phyloP scores from a whole-genome alignment of 1,139 yeast species.

The Yamadazyma taylorii region DNA sequence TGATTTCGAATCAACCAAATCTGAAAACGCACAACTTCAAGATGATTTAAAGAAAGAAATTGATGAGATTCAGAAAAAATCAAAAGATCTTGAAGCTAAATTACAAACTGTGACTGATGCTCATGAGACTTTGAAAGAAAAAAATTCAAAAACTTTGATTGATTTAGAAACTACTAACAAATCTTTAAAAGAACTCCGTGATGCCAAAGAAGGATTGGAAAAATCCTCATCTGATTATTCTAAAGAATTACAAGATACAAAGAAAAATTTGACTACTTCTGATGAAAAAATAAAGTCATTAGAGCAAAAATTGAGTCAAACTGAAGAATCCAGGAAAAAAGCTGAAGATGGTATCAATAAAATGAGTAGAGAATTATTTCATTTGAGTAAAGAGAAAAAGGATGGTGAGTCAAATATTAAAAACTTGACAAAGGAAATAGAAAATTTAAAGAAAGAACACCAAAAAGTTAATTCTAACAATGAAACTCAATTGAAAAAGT shows the following conservation, averaged over 20 bases:
- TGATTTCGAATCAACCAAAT: constrained; percentile 27
- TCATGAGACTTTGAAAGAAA: constrained; percentile 25
- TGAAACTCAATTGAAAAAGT: constrained; percentile 24
- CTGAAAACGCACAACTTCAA: constrained; percentile 24
- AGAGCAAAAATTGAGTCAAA: constrained; percentile 26
- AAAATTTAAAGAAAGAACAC: constrained; percentile 21
- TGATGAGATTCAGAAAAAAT: constrained; percentile 20
- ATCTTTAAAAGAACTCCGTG: constrained; percentile 32
- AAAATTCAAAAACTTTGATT: constrained; percentile 21
- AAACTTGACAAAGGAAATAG: constrained; percentile 41
- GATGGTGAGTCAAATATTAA: constrained; percentile 47
- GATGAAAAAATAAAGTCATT: constrained; percentile 27
- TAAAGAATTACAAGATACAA: constrained; percentile 31
- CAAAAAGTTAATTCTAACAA: constrained; percentile 20
- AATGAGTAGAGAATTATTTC: constrained; percentile 81
- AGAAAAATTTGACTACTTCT: constrained; percentile 22
- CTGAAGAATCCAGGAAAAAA: constrained; percentile 53
- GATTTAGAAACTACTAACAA: constrained; percentile 39
- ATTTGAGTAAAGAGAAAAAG: constrained; percentile 59
- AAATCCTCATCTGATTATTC: constrained; percentile 26
- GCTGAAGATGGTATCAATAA: constrained; percentile 89
- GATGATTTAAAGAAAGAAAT: constrained; percentile 30
- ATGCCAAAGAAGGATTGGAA: constrained; percentile 34
- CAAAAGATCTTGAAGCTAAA: constrained; percentile 15
- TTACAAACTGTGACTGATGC: constrained; percentile 11